Evolutionary conservation across 768 basidiomycete genomes (phyloP).

Genomic region (Gelatoporia subvermispora): DNA sequence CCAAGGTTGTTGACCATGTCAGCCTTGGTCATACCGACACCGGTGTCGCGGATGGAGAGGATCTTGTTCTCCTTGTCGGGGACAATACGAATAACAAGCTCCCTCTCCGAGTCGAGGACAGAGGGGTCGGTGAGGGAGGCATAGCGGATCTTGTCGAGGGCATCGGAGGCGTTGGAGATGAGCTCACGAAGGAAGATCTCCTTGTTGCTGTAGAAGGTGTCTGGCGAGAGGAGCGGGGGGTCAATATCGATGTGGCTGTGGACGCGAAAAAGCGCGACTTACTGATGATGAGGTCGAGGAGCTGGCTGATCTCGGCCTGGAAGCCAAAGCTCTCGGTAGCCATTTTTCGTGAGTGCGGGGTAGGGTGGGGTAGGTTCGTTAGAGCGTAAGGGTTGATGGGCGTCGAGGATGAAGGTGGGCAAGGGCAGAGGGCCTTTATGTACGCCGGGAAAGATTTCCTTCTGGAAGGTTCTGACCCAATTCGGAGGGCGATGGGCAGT

Average conservation of each 20-base stretch:
- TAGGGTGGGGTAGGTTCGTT: constrained; percentile 2
- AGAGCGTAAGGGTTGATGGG: constrained; percentile 9
- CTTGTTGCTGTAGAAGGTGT: constrained; percentile 99
- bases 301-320: constrained; percentile 99
- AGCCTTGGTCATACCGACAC: constrained; percentile 99
- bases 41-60: constrained; percentile 88
- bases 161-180: constrained; percentile 97
- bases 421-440: constrained; percentile 26
- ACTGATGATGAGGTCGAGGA: constrained; percentile 99
- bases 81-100: constrained; percentile 89
- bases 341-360: constrained; percentile 40
- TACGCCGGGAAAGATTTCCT: constrained; percentile 25
- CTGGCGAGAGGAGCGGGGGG: constrained; percentile 35
- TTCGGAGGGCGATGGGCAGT: constrained; percentile 12
- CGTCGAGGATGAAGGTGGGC: constrained; percentile 6
- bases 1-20: constrained; percentile 99
- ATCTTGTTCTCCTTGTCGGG: constrained; percentile 96
- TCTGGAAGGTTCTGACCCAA: constrained; percentile 41
- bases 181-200: constrained; percentile 99
- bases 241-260: constrained; percentile 9
- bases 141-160: constrained; percentile 98
- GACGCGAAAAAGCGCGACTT: constrained; percentile 27
- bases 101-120: constrained; percentile 85
- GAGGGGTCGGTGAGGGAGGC: constrained; percentile 91
- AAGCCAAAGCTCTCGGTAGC: constrained; percentile 88